A percentile compares a stretch with the other conserved stretches of the same genome.
Evolutionary conservation across 805 yeast species (phyloP).

Genomic region (Metschnikowia similis): DNA sequence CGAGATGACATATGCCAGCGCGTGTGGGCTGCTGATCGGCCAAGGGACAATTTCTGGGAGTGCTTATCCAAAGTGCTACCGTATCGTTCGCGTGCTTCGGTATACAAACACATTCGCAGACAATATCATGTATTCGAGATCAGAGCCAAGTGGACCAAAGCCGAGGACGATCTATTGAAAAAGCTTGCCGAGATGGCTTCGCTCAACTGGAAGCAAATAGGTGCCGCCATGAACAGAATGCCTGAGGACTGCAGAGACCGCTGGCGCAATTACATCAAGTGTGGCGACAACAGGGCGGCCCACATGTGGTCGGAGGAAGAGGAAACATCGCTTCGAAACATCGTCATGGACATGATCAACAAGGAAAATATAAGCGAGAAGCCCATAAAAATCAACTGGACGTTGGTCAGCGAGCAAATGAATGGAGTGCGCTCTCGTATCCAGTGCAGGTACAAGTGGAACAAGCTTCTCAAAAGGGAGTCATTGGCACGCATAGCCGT

Average conservation of each 20-base stretch:
- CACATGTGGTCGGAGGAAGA: constrained; percentile 80
- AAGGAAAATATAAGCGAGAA: constrained; percentile 15
- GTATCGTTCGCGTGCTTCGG: constrained; percentile 79
- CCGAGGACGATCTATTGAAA: constrained; percentile 68
- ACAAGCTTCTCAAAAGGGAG: constrained; percentile 66
- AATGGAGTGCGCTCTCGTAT: constrained; percentile 85
- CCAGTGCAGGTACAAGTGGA: constrained; percentile 96
- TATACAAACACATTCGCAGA: constrained; percentile 89
- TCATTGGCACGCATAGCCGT: constrained; percentile 26
- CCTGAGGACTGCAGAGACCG: constrained; percentile 97
- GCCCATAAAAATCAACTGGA: constrained; percentile 73
- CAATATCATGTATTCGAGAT: constrained; percentile 83
- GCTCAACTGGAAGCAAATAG: constrained; percentile 87
- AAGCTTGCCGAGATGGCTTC: constrained; percentile 61
- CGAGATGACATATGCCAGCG: constrained; percentile 72
- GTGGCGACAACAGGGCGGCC: constrained; percentile 71
- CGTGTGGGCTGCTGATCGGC: constrained; percentile 82
- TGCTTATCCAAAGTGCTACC: constrained; percentile 74
- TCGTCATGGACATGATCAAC: constrained; percentile 48
- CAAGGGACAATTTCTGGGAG: constrained; percentile 90
- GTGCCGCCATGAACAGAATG: constrained; percentile 80
- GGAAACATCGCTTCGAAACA: constrained; percentile 56
- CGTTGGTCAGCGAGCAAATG: constrained; percentile 84
- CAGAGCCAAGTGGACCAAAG: constrained; percentile 86
- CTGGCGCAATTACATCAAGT: constrained; percentile 92